A percentile compares a stretch with the other conserved stretches of the same genome.
These are phyloP conservation scores for Coelastrella sp. DNA, from an alignment of 139 green algal genomes.

Conservation along the genomic window DNA sequence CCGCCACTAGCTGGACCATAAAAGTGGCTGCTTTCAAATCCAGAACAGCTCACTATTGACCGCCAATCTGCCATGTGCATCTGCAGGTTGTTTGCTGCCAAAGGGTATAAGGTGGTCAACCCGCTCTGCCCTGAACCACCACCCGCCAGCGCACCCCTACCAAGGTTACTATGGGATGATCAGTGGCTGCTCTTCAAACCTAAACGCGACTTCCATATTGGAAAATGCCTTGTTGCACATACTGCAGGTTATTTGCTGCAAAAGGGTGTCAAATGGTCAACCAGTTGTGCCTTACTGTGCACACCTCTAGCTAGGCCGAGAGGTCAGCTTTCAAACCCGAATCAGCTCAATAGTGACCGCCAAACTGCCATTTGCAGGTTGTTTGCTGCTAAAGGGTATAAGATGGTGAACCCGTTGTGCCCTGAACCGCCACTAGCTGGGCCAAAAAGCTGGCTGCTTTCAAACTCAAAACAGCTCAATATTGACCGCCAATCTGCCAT, in stretches of 20 bases:
- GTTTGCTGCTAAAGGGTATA: slow-evolving; percentile 25
- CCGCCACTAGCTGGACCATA: neutral
- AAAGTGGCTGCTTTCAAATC: neutral
- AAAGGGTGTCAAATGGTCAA: no score
- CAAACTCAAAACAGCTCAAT: neutral
- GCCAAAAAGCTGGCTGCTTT: no score
- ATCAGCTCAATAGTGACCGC: neutral
- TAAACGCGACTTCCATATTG: neutral
- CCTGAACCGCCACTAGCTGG: neutral
- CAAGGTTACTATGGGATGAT: slow-evolving; percentile 45
- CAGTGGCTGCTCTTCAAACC: slow-evolving; percentile 54
- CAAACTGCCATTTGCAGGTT: neutral
- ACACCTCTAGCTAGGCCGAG: neutral
- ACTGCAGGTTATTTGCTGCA: neutral
- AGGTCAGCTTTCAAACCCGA: neutral
- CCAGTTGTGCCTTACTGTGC: neutral
- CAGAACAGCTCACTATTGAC: neutral
- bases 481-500: neutral
- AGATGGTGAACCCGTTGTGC: slow-evolving; percentile 31
- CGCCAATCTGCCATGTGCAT: neutral
- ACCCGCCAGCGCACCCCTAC: neutral
- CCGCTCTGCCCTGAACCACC: slow-evolving; percentile 1
- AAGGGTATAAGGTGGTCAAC: no score
- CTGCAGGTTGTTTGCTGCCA: neutral
- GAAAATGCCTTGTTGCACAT: no score